Conservation (phyloP, 2,329 filamentous ascomycete genomes). For the Sclerotinia subarctica region DNA sequence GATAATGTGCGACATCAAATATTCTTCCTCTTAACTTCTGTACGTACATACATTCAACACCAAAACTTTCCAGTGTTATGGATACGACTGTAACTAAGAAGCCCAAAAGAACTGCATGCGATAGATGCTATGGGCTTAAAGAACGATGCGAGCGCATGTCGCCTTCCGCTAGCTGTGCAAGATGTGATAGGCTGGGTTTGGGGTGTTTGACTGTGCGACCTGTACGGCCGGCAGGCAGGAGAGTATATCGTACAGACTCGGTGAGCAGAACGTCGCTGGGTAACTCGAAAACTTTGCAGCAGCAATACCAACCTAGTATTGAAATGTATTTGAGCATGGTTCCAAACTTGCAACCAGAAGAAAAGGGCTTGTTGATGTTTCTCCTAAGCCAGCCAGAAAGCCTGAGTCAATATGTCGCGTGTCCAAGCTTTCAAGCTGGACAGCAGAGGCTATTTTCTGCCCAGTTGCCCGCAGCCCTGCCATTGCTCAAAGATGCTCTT, state of each 20-base stretch:
- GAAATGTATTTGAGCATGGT: background rate
- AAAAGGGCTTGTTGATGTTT: background rate
- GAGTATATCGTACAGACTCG: background rate
- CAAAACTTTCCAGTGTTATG: background rate
- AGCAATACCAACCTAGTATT: background rate
- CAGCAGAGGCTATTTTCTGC: background rate
- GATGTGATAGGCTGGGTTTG: background rate
- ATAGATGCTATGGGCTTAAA: background rate
- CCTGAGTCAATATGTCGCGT: conserved; percentile 6
- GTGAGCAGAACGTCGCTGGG: background rate
- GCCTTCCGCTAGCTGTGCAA: background rate
- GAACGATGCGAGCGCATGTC: conserved; percentile 1
- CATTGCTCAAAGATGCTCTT: conserved; percentile 33
- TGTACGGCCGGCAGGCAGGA: background rate
- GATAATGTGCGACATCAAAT: background rate
- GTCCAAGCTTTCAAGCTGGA: background rate
- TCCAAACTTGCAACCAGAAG: background rate
- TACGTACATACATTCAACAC: background rate
- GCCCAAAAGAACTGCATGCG: background rate
- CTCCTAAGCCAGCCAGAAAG: background rate
- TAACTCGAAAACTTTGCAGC: background rate
- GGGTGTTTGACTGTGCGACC: background rate
- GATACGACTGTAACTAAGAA: background rate
- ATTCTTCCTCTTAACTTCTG: background rate
- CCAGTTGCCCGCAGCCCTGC: background rate